Evolutionary conservation across 1,284 basidiomycete genomes (phyloP).

Genomic region (Peniophora sp.): DNA sequence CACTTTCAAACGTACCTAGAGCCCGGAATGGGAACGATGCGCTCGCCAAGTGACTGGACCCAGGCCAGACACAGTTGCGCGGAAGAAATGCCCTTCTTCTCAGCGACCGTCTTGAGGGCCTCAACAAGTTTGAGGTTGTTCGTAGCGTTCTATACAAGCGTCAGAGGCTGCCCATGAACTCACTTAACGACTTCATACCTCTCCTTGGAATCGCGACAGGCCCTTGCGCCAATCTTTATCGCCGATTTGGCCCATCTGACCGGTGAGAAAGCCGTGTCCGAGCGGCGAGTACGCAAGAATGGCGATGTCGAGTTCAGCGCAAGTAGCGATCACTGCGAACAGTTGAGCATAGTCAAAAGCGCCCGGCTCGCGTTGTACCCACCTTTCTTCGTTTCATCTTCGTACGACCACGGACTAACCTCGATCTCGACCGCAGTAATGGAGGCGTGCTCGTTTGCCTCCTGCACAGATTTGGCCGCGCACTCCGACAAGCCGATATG

Average conservation of each 20-base stretch:
- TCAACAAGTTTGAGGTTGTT: slow-evolving; percentile 52
- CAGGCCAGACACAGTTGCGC: slow-evolving; percentile 59
- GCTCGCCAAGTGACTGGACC: slow-evolving; percentile 38
- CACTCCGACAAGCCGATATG: slow-evolving; percentile 33
- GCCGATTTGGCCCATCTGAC: slow-evolving; percentile 38
- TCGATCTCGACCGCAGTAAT: slow-evolving; percentile 44
- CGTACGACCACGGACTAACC: slow-evolving; percentile 40
- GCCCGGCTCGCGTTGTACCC: slow-evolving; percentile 23
- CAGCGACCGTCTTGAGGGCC: slow-evolving; percentile 34
- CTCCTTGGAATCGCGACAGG: slow-evolving; percentile 21
- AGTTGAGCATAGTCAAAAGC: slow-evolving; percentile 3
- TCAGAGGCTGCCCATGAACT: neutral
- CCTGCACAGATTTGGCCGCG: slow-evolving; percentile 29
- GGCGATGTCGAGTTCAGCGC: slow-evolving; percentile 38
- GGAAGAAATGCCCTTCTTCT: slow-evolving; percentile 40
- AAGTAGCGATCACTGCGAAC: slow-evolving; percentile 22
- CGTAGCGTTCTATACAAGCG: slow-evolving; percentile 29
- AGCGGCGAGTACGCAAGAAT: slow-evolving; percentile 52
- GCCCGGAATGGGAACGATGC: slow-evolving; percentile 48
- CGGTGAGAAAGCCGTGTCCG: slow-evolving; percentile 47
- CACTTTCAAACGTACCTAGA: slow-evolving; percentile 39
- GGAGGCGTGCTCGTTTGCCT: slow-evolving; percentile 32
- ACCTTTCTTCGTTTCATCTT: slow-evolving; percentile 36
- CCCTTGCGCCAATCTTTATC: slow-evolving; percentile 8
- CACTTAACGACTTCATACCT: slow-evolving; percentile 12